Conservation (phyloP, 2,329 filamentous ascomycete species). For the Sporothrix dimorphospora region DNA sequence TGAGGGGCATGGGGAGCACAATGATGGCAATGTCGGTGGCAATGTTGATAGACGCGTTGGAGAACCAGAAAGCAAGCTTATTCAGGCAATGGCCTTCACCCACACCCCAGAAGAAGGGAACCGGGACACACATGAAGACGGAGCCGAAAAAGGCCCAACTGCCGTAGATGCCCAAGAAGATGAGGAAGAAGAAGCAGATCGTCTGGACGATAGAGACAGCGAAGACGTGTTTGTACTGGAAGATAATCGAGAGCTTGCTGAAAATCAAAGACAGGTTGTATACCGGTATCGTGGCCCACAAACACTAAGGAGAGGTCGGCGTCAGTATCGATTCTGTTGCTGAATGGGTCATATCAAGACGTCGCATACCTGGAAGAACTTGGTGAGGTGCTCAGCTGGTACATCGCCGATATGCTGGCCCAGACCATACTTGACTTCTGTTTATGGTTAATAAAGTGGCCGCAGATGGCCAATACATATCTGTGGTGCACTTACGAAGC, state of each 20-base stretch:
- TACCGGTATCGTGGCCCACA: background rate
- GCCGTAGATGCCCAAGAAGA: constrained; percentile 15
- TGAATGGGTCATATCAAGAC: background rate
- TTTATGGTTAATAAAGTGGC: background rate
- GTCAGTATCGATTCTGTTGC: background rate
- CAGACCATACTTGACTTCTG: constrained; percentile 6
- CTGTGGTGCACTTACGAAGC: background rate
- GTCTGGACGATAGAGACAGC: background rate
- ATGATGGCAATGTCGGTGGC: constrained; percentile 15
- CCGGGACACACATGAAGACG: constrained; percentile 5
- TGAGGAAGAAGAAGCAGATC: background rate
- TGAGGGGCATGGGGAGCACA: background rate
- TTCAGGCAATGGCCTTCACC: constrained; percentile 13
- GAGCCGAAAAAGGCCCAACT: constrained; percentile 14
- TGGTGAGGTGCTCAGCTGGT: background rate
- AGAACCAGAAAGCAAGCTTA: constrained; percentile 18
- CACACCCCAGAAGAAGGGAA: background rate
- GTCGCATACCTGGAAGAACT: constrained; percentile 9
- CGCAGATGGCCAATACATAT: too few species aligned
- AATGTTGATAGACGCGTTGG: constrained; percentile 16
- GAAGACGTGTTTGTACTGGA: constrained; percentile 19
- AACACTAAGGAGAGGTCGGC: background rate
- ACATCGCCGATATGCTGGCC: constrained; percentile 6
- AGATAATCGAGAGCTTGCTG: constrained; percentile 15
- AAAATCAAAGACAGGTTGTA: constrained; percentile 18